Conservation (phyloP, 1,284 basidiomycete genomes). For the Microbotryum scabiosae region DNA sequence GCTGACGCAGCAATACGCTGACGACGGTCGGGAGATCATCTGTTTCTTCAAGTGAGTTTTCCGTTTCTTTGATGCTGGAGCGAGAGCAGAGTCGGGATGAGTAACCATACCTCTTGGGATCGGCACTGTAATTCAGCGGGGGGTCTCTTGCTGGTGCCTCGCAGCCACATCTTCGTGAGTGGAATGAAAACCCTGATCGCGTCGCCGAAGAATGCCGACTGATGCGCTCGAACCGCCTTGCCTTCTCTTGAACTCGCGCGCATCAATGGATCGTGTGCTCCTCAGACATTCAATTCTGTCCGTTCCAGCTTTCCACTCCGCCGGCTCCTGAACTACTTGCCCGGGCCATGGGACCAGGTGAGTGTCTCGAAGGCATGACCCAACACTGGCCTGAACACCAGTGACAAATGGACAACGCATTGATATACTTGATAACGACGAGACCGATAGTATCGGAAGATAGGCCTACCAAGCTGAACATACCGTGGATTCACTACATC, state of each 20-base stretch:
- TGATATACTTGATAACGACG: no score
- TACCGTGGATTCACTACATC: slow-evolving; percentile 17
- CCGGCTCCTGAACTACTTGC: slow-evolving; percentile 13
- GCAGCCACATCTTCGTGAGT: slow-evolving; percentile 22
- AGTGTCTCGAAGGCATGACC: not conserved
- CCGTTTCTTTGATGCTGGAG: no score
- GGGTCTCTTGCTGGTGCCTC: slow-evolving; percentile 21
- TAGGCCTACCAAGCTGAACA: not conserved
- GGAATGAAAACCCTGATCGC: no score
- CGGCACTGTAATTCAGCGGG: slow-evolving; percentile 7
- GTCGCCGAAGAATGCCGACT: no score
- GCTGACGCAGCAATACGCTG: slow-evolving; percentile 10
- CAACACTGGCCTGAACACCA: no score
- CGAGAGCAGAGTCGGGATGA: no score
- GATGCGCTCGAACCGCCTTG: no score
- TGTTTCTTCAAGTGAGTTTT: slow-evolving; percentile 21
- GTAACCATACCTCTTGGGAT: no score
- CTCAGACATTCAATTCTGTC: slow-evolving; percentile 23
- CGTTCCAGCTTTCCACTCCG: slow-evolving; percentile 13
- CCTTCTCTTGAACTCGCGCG: not conserved
- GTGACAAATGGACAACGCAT: no score
- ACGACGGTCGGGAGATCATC: slow-evolving; percentile 1
- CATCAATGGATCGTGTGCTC: no score
- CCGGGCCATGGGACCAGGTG: not conserved
- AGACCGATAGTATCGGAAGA: no score